Evolutionary conservation across 2,329 filamentous ascomycete species (phyloP), one percentile per base, ranked within the genome.

Genomic region (Pyrenochaeta sp.): DNA sequence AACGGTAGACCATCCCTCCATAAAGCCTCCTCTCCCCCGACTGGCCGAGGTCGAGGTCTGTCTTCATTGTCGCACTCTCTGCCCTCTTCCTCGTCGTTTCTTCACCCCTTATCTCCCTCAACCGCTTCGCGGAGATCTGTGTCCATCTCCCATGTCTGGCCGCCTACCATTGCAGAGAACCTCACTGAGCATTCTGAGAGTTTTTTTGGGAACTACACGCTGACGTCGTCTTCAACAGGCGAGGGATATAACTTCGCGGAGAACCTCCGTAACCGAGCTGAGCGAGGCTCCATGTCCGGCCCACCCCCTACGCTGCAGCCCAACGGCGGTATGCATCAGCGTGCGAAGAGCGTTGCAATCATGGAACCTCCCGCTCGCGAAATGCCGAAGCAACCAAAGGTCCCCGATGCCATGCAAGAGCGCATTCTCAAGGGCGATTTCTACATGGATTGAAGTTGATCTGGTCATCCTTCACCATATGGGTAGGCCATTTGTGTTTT

Each of bases 231-330:
- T 64, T 73, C 74, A 74, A 75, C 83, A 92, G 88, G 90, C 81
- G 90, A 94, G 81, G 90, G 89, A 72, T 96, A 95, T 82, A 96
- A 96, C 76, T 96, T 93, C 88, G 90, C 90, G 69, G 93, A 96
- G 78, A 92, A 96, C 78, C 85, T 96, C 80, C 90, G 91, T 73
- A 88, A 86, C 65, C 88, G 92, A 69, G 92, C 92, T 63, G 90
- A 96, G 77, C 92, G 90, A 74, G 68, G 69, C 29, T 77, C 83
- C 31, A 80, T 80, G 32, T 81, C 85, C 60, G 79, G 78, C 42
- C 63, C 63, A 23, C 48, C 60, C 14, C 51, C 58, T 2, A 48
- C 55, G 28, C 17, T 56, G 29, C 44, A 31, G 17, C 35, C 46
- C 8, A 43, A 44, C 29, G 43, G 38, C 18, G 32, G 38, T 6